These are phyloP conservation scores for Rhynchospora pubera DNA, from an alignment of 176 grass and related monocot genomes.

Conservation along the genomic window DNA sequence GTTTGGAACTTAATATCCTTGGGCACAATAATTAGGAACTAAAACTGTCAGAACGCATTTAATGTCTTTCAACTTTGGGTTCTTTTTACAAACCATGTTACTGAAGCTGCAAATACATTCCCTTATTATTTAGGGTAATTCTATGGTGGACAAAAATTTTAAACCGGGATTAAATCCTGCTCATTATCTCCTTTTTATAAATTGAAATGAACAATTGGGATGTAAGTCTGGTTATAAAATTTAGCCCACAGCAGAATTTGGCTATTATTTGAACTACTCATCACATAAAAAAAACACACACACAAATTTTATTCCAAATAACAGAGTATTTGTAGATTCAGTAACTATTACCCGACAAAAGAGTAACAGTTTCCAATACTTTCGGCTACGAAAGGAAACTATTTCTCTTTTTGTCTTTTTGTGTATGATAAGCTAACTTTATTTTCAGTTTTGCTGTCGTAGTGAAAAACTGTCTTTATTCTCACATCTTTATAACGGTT, in stretches of 20 bases:
- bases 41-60: background rate
- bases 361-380: background rate
- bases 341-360: no score
- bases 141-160: no score
- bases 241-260: no score
- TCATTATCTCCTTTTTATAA: no score
- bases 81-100: background rate
- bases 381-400: background rate
- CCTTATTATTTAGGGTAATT: no score
- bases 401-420: no score
- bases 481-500: background rate
- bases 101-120: background rate
- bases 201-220: no score
- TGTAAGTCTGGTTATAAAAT: no score
- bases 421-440: background rate
- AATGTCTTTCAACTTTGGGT: background rate
- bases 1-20: background rate
- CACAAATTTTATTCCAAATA: background rate
- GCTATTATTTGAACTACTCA: background rate
- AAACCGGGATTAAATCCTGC: no score
- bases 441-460: background rate
- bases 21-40: background rate
- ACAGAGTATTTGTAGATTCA: background rate
- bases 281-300: no score
- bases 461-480: background rate